Percentiles rank a stretch among this genome's conserved stretches.
Evolutionary conservation across 148 eudicot genomes (phyloP).

Genomic region (Selenicereus undatus): DNA sequence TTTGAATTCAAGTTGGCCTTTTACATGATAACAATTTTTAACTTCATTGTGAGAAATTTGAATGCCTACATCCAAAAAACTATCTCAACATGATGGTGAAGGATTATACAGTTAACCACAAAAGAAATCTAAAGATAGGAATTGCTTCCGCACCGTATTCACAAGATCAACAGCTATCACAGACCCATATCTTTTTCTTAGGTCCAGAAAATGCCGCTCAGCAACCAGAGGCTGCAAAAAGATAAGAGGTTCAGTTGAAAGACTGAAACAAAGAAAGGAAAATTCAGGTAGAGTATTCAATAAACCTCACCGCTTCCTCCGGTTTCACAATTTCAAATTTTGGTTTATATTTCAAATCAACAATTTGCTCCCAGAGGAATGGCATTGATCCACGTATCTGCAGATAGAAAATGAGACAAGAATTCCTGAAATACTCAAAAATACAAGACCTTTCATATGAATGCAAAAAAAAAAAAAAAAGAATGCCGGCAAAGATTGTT

Average conservation of each 20-base stretch:
- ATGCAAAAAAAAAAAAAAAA: background rate
- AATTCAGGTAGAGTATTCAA: background rate
- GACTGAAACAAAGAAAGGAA: background rate
- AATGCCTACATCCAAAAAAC: no score
- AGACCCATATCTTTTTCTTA: conserved; percentile 89
- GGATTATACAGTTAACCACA: background rate
- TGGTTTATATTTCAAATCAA: conserved; percentile 92
- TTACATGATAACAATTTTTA: no score
- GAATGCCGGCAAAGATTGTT: background rate
- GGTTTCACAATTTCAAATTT: conserved; percentile 71
- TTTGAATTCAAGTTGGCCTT: no score
- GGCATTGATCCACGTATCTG: conserved; percentile 98
- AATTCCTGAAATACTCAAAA: conserved; percentile 2
- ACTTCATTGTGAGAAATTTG: no score
- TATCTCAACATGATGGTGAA: background rate
- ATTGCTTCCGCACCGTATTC: conserved; percentile 58
- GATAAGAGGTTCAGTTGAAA: conserved; percentile 20
- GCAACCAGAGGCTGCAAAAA: conserved; percentile 69
- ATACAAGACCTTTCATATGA: background rate
- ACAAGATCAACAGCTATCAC: conserved; percentile 87
- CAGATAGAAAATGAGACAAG: conserved; percentile 26
- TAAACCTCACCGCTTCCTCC: conserved; percentile 83
- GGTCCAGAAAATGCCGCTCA: conserved; percentile 84
- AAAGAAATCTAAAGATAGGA: background rate
- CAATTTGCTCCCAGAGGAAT: conserved; percentile 94